Conservation (phyloP, 2,329 filamentous ascomycete genomes). For the Venturia asperata region DNA sequence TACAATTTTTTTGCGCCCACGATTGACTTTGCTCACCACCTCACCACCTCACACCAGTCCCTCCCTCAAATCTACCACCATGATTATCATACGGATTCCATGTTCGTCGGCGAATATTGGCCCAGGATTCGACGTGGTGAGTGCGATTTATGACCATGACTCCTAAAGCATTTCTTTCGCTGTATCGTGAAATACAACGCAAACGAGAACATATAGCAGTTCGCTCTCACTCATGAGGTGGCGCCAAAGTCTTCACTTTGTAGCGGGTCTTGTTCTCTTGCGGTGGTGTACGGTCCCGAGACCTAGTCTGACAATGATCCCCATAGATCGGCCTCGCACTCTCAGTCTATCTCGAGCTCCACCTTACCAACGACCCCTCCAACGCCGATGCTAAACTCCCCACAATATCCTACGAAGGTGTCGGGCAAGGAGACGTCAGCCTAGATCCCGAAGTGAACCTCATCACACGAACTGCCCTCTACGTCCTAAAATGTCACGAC, state of each 20-base stretch:
- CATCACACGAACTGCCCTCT: constrained; percentile 87
- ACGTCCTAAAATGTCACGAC: constrained; percentile 87
- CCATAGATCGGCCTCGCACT: constrained; percentile 73
- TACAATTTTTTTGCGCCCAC: background rate
- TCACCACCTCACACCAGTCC: background rate
- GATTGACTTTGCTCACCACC: background rate
- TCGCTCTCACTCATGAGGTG: background rate
- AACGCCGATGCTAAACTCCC: constrained; percentile 65
- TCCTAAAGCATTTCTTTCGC: background rate
- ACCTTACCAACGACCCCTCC: constrained; percentile 58
- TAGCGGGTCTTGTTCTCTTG: background rate
- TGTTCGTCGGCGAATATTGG: constrained; percentile 96
- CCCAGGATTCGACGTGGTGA: constrained; percentile 81
- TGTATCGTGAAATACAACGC: background rate
- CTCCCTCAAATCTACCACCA: background rate
- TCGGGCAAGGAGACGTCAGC: constrained; percentile 67
- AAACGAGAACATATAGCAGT: background rate
- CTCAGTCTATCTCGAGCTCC: constrained; percentile 86
- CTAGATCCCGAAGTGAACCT: constrained; percentile 82
- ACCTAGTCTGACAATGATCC: background rate
- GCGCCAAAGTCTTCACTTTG: background rate
- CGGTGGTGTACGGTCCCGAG: background rate
- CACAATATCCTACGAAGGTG: constrained; percentile 75
- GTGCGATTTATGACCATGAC: background rate
- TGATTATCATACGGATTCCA: constrained; percentile 61